A percentile compares a stretch with the other conserved stretches of the same genome.
Conservation (phyloP, 495 filamentous ascomycete species). For the Neurospora sp. region DNA sequence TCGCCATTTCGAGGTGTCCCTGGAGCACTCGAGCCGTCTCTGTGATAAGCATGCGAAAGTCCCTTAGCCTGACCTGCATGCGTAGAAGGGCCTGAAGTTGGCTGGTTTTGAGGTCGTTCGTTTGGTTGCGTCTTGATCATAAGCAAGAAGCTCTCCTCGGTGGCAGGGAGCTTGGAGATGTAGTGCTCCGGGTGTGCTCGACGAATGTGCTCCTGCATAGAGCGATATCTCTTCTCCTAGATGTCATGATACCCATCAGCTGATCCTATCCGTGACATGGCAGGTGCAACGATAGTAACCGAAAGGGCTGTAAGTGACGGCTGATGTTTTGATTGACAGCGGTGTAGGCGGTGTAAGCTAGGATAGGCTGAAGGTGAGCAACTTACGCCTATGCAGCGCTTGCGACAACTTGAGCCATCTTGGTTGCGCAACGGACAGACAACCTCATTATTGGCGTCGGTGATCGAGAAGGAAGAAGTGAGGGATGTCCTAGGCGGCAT, state of each 20-base stretch:
- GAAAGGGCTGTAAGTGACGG: not conserved
- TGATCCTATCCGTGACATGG: conserved; percentile 1
- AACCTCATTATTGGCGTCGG: conserved; percentile 88
- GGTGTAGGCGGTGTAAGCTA: conserved; percentile 3
- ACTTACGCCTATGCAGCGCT: conserved; percentile 95
- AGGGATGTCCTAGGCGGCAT: conserved; percentile 83
- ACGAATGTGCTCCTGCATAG: conserved; percentile 99
- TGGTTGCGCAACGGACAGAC: conserved; percentile 94
- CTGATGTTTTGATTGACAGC: not conserved
- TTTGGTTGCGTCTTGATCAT: conserved; percentile 89
- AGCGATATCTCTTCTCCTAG: conserved; percentile 95
- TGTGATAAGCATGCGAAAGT: conserved; percentile 40
- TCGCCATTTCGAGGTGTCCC: conserved; percentile 64
- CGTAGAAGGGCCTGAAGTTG: conserved; percentile 10
- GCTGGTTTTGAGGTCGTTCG: conserved; percentile 51
- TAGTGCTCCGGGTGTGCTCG: conserved; percentile 96
- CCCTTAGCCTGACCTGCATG: conserved; percentile 24
- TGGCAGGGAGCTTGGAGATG: conserved; percentile 96
- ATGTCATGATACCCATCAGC: not conserved
- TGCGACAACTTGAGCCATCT: conserved; percentile 94
- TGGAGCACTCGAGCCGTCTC: conserved; percentile 59
- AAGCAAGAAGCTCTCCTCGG: conserved; percentile 92
- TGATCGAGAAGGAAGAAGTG: conserved; percentile 84
- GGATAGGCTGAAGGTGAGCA: conserved; percentile 12
- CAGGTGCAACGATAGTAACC: not conserved